Base-by-base conservation (phyloP, 2,329 filamentous ascomycete species). In the Pseudocercospora ulei region DNA sequence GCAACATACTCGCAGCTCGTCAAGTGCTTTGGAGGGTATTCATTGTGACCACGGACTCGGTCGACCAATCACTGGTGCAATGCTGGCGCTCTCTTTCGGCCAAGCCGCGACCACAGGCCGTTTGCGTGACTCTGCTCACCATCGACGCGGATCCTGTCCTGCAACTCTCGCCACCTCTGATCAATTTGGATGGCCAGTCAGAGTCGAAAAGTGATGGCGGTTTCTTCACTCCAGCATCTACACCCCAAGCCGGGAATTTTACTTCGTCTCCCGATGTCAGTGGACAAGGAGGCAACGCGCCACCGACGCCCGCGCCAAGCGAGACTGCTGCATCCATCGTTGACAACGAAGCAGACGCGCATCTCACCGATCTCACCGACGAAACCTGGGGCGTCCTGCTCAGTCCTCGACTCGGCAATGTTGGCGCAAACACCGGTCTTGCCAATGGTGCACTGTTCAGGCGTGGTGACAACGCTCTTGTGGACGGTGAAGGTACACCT, bases 21-120 rank as follows among this genome's bases (percentile, higher is more conserved):
- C 79, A 76, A 51, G 76, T 87, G 0, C 76, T 79, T 40, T 88
- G 83, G 82, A 76, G 82, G 9, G 65, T 90, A 7, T 76, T 85
- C 44, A 72, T 92, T 43, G 76, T 80, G 14, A 46, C 51, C 1
- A 39, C 35, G 20, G 38, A 43, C 12, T 41, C 29, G 3, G 7
- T 54, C 4, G 48, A 53, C 14, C 23, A 39, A 4, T 40, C 46
- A 5, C 29, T 39, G 6, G 40, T 46, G 11, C 40, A 41, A 9
- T 54, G 48, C 37, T 57, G 55, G 55, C 47, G 47, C n/a, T 18
- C 47, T 3, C 30, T 51, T 30, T 35, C 47, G 12, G 24, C 46
- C 14, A 53, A 52, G 49, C 55, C 29, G 43, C 74, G 2, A 58
- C 65, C 3, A 54, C 61, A 44, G 59, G 58, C 19, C 49, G 59